phyloP scores from a whole-genome alignment of 345 rosid genomes.

The Acer saccharum region DNA sequence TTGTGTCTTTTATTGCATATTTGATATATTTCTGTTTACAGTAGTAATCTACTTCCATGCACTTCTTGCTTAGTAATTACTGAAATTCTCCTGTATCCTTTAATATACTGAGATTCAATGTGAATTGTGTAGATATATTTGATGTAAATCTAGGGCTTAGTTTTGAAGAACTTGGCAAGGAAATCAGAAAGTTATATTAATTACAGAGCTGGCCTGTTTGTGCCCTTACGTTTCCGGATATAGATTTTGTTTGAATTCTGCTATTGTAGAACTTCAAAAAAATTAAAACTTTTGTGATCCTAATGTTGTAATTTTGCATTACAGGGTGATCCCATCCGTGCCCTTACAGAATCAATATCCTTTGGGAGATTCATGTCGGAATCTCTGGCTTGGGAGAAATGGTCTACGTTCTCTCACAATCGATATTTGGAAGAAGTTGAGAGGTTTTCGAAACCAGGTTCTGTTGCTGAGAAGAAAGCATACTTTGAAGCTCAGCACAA shows the following conservation, averaged over 20 bases:
- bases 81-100: background rate
- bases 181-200: background rate
- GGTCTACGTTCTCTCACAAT: conserved; percentile 92
- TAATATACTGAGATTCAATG: background rate
- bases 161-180: background rate
- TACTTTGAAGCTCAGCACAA: conserved; percentile 87
- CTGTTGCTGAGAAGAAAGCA: conserved; percentile 91
- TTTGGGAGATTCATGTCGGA: conserved; percentile 90
- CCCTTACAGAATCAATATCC: conserved; percentile 74
- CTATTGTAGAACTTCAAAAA: background rate
- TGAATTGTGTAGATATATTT: background rate
- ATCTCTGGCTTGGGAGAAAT: conserved; percentile 80
- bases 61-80: background rate
- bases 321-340: conserved; percentile 64
- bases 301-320: conserved; percentile 9
- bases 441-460: conserved; percentile 79
- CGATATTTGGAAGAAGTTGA: conserved; percentile 88
- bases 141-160: background rate
- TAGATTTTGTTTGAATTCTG: background rate
- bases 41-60: background rate
- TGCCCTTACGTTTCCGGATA: background rate
- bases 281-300: background rate
- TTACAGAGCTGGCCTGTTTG: background rate
- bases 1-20: background rate
- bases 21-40: background rate